Evolutionary conservation across 2,329 filamentous ascomycete genomes (phyloP).

Genomic region (Pseudogymnoascus sp.): DNA sequence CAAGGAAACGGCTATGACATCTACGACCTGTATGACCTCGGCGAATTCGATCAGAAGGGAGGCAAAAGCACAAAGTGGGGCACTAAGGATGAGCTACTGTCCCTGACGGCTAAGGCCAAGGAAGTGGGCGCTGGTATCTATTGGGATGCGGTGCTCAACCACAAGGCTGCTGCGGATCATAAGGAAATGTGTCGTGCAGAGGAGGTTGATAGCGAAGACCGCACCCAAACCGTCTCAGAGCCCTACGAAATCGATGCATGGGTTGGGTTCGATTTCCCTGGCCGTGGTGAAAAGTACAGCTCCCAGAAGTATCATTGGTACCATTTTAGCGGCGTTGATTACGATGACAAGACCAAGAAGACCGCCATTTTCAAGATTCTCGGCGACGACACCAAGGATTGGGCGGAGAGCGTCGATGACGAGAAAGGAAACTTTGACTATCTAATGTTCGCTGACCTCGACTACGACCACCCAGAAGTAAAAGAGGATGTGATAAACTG

Average conservation of each 20-base stretch:
- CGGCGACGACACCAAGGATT: constrained; percentile 51
- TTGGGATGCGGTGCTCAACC: constrained; percentile 66
- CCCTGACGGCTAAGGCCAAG: constrained; percentile 43
- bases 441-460: constrained; percentile 65
- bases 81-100: constrained; percentile 49
- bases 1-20: constrained; percentile 60
- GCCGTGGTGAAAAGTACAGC: constrained; percentile 52
- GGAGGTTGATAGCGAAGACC: constrained; percentile 55
- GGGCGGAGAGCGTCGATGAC: constrained; percentile 47
- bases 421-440: constrained; percentile 63
- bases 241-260: constrained; percentile 59
- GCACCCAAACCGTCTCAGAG: constrained; percentile 44
- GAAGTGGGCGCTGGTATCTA: constrained; percentile 49
- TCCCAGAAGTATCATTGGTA: constrained; percentile 56
- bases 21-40: constrained; percentile 63
- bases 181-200: constrained; percentile 55
- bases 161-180: constrained; percentile 61
- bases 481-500: constrained; percentile 55
- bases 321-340: constrained; percentile 63
- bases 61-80: constrained; percentile 60
- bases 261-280: constrained; percentile 59
- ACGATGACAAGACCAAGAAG: constrained; percentile 45
- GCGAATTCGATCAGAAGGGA: constrained; percentile 67
- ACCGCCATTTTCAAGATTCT: constrained; percentile 59
- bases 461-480: constrained; percentile 57